Conservation (phyloP, 78 protist species). For the Pigoraptor vietnamica region DNA sequence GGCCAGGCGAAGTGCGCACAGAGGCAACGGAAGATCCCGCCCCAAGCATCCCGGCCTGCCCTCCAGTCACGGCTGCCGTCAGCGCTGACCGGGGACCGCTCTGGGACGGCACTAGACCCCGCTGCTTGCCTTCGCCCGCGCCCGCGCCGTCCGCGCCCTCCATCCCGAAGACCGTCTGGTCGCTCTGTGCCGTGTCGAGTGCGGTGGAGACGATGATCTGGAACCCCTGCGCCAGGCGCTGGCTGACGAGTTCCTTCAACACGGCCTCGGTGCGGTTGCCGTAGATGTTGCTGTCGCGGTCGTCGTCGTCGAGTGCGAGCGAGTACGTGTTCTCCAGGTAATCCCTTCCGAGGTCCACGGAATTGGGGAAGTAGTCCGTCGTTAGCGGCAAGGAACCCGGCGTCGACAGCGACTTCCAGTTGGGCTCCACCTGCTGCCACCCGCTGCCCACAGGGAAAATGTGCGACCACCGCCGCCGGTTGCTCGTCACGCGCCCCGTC, state of each 20-base stretch:
- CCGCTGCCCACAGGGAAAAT: neutral
- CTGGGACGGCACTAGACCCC: no score
- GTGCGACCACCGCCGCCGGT: conserved; percentile 33
- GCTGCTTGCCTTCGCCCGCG: neutral
- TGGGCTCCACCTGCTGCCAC: neutral
- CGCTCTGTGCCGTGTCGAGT: neutral
- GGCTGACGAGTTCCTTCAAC: conserved; percentile 26
- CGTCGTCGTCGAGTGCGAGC: neutral
- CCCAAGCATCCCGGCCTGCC: neutral
- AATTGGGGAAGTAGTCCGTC: conserved; percentile 27
- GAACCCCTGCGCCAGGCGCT: conserved; percentile 44
- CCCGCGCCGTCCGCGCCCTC: neutral
- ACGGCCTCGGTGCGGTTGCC: neutral
- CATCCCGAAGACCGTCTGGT: neutral
- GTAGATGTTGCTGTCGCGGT: neutral
- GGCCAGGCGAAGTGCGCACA: no score
- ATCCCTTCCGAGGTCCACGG: neutral
- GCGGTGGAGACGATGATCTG: conserved; percentile 4
- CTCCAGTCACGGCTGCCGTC: neutral
- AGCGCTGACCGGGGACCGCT: no score
- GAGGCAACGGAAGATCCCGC: no score
- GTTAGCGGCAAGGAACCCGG: conserved; percentile 47
- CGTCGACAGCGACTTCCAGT: conserved; percentile 19
- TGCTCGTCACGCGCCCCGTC: neutral
- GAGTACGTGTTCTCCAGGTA: neutral